phyloP scores from a whole-genome alignment of 371 early-diverging fungal genomes.

The Blakeslea trispora region DNA sequence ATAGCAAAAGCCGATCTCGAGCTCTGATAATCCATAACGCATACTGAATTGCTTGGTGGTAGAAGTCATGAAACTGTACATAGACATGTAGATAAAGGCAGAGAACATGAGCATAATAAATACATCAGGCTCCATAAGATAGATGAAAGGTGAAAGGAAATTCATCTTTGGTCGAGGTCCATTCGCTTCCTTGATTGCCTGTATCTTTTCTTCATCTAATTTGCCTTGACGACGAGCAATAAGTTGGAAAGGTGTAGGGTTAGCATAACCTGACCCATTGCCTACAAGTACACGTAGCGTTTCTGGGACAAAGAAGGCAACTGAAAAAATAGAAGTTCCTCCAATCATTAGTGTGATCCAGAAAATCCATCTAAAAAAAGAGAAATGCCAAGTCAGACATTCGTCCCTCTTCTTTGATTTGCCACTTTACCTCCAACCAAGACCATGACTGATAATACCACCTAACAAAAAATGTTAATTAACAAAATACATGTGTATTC shows the following conservation, averaged over 20 bases:
- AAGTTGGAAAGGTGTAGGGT: slow-evolving; percentile 41
- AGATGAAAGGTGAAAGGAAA: slow-evolving; percentile 21
- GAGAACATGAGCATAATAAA: slow-evolving; percentile 13
- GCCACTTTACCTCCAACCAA: slow-evolving; percentile 15
- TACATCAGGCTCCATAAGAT: slow-evolving; percentile 22
- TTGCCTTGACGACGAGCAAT: slow-evolving; percentile 4
- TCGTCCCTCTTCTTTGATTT: not conserved
- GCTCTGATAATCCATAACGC: slow-evolving; percentile 25
- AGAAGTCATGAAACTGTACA: slow-evolving; percentile 27
- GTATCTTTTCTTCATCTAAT: slow-evolving; percentile 1
- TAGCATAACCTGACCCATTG: slow-evolving; percentile 43
- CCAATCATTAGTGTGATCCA: slow-evolving; percentile 36
- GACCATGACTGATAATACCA: slow-evolving; percentile 7
- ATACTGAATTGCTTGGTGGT: slow-evolving; percentile 27
- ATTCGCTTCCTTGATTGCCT: slow-evolving; percentile 2
- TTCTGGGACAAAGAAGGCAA: slow-evolving; percentile 35
- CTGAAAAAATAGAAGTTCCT: slow-evolving; percentile 7
- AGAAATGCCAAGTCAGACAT: not conserved
- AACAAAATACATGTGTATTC: no score
- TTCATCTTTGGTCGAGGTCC: slow-evolving; percentile 1
- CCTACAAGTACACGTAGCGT: slow-evolving; percentile 54
- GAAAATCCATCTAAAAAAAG: slow-evolving; percentile 32
- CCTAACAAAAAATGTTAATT: not conserved
- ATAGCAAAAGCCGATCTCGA: slow-evolving; percentile 42
- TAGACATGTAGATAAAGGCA: slow-evolving; percentile 15